Conservation (phyloP, 2,329 filamentous ascomycete genomes). For the Fusarium dimerum region DNA sequence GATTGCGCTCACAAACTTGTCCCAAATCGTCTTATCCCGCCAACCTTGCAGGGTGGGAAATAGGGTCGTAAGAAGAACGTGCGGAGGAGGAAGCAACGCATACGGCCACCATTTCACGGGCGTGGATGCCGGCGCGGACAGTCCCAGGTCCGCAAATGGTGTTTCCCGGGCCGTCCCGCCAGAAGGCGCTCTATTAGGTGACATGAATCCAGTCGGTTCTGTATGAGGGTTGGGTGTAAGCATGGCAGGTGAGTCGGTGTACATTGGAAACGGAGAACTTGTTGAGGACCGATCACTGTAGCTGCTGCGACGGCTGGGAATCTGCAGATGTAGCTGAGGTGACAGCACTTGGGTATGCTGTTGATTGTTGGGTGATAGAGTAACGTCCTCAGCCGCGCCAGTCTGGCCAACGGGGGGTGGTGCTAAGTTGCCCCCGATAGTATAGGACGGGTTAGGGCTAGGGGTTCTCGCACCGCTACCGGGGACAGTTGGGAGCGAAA, state of each 20-base stretch:
- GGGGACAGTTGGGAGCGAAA: slow-evolving; percentile 19
- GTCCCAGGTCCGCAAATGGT: slow-evolving; percentile 48
- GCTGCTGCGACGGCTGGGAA: slow-evolving; percentile 46
- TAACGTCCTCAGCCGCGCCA: slow-evolving; percentile 17
- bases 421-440: slow-evolving; percentile 43
- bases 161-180: slow-evolving; percentile 42
- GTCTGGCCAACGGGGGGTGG: slow-evolving; percentile 38
- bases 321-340: slow-evolving; percentile 44
- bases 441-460: slow-evolving; percentile 35
- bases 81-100: slow-evolving; percentile 68
- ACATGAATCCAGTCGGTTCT: slow-evolving; percentile 56
- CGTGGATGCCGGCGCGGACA: slow-evolving; percentile 39
- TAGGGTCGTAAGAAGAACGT: slow-evolving; percentile 69
- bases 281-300: slow-evolving; percentile 50
- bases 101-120: slow-evolving; percentile 82
- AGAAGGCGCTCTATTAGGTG: slow-evolving; percentile 48
- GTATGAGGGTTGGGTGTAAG: slow-evolving; percentile 43
- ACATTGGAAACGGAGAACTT: slow-evolving; percentile 67
- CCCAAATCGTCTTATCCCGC: slow-evolving; percentile 80
- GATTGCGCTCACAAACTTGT: slow-evolving; percentile 76
- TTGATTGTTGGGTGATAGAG: neutral
- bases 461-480: slow-evolving; percentile 27
- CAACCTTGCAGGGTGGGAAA: slow-evolving; percentile 88
- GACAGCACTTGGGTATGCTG: slow-evolving; percentile 6
- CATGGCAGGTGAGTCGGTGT: slow-evolving; percentile 57